phyloP scores from a whole-genome alignment of 1,139 yeast genomes.

The Debaryomyces fabryi region DNA sequence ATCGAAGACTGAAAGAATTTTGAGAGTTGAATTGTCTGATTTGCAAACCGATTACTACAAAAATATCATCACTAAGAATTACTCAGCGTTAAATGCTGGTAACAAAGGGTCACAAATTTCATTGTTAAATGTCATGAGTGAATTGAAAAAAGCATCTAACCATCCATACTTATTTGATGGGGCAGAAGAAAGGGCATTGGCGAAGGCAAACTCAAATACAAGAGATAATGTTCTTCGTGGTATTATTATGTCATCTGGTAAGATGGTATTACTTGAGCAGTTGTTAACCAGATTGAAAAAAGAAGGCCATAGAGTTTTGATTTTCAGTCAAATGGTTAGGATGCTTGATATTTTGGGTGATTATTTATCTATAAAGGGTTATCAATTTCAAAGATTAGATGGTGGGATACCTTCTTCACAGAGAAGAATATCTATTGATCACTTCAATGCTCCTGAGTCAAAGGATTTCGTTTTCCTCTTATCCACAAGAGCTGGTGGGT shows the following conservation, averaged over 20 bases:
- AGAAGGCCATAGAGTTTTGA: slow-evolving; percentile 95
- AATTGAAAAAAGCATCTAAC: slow-evolving; percentile 92
- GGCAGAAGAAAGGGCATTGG: slow-evolving; percentile 83
- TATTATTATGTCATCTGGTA: slow-evolving; percentile 95
- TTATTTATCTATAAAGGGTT: slow-evolving; percentile 86
- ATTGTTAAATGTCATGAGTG: slow-evolving; percentile 88
- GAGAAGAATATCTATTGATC: slow-evolving; percentile 93
- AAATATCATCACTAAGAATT: slow-evolving; percentile 88
- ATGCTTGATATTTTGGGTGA: slow-evolving; percentile 95
- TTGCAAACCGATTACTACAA: slow-evolving; percentile 94
- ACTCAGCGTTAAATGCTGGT: slow-evolving; percentile 88
- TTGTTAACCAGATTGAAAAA: slow-evolving; percentile 77
- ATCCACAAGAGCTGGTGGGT: slow-evolving; percentile 97
- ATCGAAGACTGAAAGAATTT: slow-evolving; percentile 89
- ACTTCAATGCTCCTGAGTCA: slow-evolving; percentile 91
- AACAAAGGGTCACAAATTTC: slow-evolving; percentile 80
- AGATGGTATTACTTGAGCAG: slow-evolving; percentile 94
- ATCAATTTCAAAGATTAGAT: slow-evolving; percentile 88
- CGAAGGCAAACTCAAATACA: slow-evolving; percentile 58
- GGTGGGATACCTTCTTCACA: slow-evolving; percentile 97
- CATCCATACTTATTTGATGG: slow-evolving; percentile 95
- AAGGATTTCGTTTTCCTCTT: slow-evolving; percentile 89
- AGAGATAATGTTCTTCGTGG: slow-evolving; percentile 87
- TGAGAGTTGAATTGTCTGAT: slow-evolving; percentile 93
- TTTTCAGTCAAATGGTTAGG: slow-evolving; percentile 96